These are phyloP conservation scores for Zygosaccharomyces pseudobailii DNA, from an alignment of 1,139 yeast genomes.

Conservation along the genomic window DNA sequence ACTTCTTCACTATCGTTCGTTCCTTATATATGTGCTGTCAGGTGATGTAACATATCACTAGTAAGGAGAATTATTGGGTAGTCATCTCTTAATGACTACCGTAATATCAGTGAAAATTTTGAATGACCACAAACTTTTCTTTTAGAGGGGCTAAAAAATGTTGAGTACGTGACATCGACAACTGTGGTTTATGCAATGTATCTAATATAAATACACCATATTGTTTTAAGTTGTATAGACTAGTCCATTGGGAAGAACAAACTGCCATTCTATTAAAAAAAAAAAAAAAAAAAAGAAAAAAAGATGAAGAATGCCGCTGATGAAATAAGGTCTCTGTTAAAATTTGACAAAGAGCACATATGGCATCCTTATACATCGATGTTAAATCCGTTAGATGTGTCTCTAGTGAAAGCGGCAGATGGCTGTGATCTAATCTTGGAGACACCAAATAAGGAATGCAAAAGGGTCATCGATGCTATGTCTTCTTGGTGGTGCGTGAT, in stretches of 20 bases:
- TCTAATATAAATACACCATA: background rate
- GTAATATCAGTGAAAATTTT: background rate
- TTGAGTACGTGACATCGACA: background rate
- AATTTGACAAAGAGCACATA: conserved; percentile 30
- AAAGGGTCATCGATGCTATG: conserved; percentile 33
- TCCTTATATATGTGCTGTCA: background rate
- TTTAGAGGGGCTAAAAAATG: background rate
- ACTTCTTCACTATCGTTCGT: background rate
- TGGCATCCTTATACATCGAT: conserved; percentile 38
- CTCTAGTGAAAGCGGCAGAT: conserved; percentile 29
- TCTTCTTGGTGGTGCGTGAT: conserved; percentile 38
- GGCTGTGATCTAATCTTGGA: conserved; percentile 27
- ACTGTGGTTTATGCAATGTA: background rate
- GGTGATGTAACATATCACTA: background rate
- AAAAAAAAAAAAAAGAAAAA: no score
- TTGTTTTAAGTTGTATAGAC: background rate
- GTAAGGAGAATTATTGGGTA: background rate
- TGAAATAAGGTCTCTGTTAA: conserved; percentile 11
- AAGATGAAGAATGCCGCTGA: conserved; percentile 4
- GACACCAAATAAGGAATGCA: background rate
- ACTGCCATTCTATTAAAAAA: background rate
- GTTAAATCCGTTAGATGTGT: conserved; percentile 29
- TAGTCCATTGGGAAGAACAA: background rate
- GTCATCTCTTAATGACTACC: background rate
- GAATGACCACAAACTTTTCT: background rate